Conservation (phyloP, 495 filamentous ascomycete species). For the Aspergillus affinis region DNA sequence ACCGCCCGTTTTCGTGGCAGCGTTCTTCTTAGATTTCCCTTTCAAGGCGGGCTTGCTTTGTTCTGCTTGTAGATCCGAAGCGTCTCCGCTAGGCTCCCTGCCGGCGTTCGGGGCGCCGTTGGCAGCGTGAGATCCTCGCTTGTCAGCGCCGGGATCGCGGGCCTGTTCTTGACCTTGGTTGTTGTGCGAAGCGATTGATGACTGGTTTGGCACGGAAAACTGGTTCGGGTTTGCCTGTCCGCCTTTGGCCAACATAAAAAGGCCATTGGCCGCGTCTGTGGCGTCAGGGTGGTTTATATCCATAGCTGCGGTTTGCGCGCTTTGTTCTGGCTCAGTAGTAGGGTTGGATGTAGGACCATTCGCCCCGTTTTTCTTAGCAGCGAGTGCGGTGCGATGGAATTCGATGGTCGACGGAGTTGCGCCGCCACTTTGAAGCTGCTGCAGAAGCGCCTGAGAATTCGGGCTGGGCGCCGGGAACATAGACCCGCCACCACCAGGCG, state of each 20-base stretch:
- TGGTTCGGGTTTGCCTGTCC: constrained; percentile 52
- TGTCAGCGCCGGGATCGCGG: constrained; percentile 24
- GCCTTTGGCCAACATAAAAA: constrained; percentile 83
- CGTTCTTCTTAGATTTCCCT: constrained; percentile 68
- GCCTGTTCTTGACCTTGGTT: constrained; percentile 44
- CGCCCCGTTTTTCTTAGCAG: constrained; percentile 59
- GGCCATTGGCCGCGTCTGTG: constrained; percentile 91
- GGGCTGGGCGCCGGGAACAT: constrained; percentile 96
- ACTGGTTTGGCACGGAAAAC: constrained; percentile 53
- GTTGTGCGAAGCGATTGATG: constrained; percentile 30
- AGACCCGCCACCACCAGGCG: constrained; percentile 92
- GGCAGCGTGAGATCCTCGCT: constrained; percentile 35
- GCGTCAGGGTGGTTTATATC: constrained; percentile 73
- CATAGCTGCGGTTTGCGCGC: constrained; percentile 46
- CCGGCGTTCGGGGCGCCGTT: constrained; percentile 33
- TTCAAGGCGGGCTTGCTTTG: constrained; percentile 60
- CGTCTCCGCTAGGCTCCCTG: constrained; percentile 66
- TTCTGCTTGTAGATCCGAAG: constrained; percentile 72
- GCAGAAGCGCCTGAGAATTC: constrained; percentile 76
- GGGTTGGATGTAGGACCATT: constrained; percentile 53
- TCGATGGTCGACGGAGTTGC: constrained; percentile 89
- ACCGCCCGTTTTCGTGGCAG: constrained; percentile 41
- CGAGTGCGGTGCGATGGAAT: constrained; percentile 90
- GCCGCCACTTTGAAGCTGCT: constrained; percentile 73
- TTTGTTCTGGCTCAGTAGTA: constrained; percentile 48